phyloP scores from a whole-genome alignment of 2,329 filamentous ascomycete species.

The Alternaria solani region DNA sequence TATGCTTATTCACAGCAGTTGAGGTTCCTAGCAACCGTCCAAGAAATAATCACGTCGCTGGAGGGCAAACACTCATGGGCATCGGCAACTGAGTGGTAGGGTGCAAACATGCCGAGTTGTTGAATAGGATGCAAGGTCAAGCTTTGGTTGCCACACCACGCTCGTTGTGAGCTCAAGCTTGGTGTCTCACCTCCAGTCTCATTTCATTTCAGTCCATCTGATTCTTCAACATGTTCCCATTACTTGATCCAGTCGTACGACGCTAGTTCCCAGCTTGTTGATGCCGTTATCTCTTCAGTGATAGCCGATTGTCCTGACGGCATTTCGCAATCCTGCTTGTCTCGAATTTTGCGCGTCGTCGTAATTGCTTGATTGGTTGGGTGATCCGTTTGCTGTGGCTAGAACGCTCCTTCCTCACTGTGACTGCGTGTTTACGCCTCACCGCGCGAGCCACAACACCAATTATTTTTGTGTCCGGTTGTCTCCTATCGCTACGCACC shows the following conservation, averaged over 20 bases:
- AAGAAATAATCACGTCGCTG: background rate
- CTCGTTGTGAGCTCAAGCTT: background rate
- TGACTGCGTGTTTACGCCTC: constrained; percentile 2
- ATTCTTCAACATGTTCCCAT: background rate
- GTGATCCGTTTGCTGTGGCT: constrained; percentile 8
- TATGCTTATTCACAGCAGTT: background rate
- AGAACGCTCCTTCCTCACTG: constrained; percentile 10
- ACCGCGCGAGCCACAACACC: background rate
- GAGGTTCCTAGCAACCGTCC: too few species aligned
- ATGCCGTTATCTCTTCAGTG: background rate
- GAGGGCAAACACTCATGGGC: background rate
- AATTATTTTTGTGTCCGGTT: background rate
- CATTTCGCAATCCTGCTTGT: background rate
- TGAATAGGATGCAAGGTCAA: background rate
- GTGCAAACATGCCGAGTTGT: background rate
- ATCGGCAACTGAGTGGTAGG: background rate
- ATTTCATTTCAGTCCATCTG: background rate
- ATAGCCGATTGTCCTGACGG: background rate
- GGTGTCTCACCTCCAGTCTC: background rate
- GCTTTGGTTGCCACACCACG: background rate
- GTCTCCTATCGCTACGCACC: background rate
- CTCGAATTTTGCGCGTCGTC: background rate
- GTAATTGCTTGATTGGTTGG: background rate
- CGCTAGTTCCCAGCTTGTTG: background rate
- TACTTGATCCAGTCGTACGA: background rate